Conservation (phyloP, 2,329 filamentous ascomycete species). For the Fusarium burgessii region DNA sequence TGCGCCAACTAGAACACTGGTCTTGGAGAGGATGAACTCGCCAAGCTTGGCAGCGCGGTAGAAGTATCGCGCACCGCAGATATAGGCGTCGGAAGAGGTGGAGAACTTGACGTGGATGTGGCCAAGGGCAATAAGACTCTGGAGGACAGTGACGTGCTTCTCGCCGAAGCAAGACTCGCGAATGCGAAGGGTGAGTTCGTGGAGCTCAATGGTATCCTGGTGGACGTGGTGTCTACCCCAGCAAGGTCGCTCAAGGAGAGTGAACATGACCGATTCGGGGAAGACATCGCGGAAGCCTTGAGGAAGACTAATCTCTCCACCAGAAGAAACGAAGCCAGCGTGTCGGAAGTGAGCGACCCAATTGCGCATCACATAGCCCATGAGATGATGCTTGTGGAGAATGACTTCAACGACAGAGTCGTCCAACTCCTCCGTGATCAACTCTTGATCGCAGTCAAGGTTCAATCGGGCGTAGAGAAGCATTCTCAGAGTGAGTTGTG, state of each 20-base stretch:
- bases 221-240: constrained; percentile 46
- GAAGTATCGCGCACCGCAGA: constrained; percentile 50
- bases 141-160: constrained; percentile 52
- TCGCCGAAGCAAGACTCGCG: constrained; percentile 53
- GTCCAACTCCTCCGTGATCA: constrained; percentile 30
- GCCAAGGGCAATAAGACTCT: constrained; percentile 54
- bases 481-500: constrained; percentile 50
- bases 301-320: constrained; percentile 47
- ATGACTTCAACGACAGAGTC: constrained; percentile 42
- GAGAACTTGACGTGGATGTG: constrained; percentile 47
- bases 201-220: constrained; percentile 44
- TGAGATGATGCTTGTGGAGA: constrained; percentile 47
- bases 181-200: constrained; percentile 52
- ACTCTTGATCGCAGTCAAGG: constrained; percentile 45
- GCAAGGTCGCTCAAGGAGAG: constrained; percentile 51
- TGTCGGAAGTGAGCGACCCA: constrained; percentile 54
- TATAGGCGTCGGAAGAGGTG: constrained; percentile 35
- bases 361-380: constrained; percentile 52
- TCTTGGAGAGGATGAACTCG: constrained; percentile 49
- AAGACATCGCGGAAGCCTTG: constrained; percentile 53
- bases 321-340: constrained; percentile 48
- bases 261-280: constrained; percentile 53
- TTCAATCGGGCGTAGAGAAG: constrained; percentile 52
- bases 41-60: constrained; percentile 53
- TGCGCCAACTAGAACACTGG: constrained; percentile 49